phyloP scores from a whole-genome alignment of 73 alveolate genomes.

The Stentor roeselii region DNA sequence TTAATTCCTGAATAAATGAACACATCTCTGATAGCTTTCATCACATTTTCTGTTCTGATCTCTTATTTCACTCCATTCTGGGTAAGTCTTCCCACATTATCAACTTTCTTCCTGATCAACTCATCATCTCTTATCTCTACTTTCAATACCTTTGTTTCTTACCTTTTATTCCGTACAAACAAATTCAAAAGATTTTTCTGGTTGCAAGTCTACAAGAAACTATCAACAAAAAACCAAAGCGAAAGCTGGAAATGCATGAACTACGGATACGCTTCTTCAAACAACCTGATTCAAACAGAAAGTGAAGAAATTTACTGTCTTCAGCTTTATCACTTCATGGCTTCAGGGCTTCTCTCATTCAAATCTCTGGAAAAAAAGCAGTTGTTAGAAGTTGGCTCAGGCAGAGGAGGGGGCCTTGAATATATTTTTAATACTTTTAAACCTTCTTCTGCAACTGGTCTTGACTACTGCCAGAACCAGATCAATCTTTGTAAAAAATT shows the following conservation, averaged over 20 bases:
- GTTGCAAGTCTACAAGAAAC: not conserved
- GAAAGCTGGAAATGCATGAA: conserved; percentile 53
- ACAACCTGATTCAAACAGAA: conserved; percentile 45
- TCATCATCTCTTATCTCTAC: not conserved
- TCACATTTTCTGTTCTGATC: not conserved
- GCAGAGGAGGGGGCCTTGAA: conserved; percentile 86
- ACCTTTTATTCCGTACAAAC: not conserved
- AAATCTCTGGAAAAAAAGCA: conserved; percentile 53
- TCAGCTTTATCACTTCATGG: conserved; percentile 63
- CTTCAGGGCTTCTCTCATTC: conserved; percentile 37
- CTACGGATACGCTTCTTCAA: conserved; percentile 74
- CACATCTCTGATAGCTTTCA: not conserved
- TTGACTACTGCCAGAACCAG: conserved; percentile 59
- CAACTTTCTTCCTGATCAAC: not conserved
- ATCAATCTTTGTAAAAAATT: conserved; percentile 47
- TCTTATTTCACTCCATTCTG: no score
- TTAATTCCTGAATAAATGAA: not conserved
- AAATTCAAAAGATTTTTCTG: not conserved
- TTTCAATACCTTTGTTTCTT: not conserved
- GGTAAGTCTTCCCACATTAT: not conserved
- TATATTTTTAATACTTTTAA: conserved; percentile 51
- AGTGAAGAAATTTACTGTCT: conserved; percentile 50
- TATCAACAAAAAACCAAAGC: not conserved
- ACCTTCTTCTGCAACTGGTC: conserved; percentile 62
- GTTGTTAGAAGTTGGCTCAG: conserved; percentile 77